Conservation (phyloP, 2,329 filamentous ascomycete species). For the Fusarium pilosicola region DNA sequence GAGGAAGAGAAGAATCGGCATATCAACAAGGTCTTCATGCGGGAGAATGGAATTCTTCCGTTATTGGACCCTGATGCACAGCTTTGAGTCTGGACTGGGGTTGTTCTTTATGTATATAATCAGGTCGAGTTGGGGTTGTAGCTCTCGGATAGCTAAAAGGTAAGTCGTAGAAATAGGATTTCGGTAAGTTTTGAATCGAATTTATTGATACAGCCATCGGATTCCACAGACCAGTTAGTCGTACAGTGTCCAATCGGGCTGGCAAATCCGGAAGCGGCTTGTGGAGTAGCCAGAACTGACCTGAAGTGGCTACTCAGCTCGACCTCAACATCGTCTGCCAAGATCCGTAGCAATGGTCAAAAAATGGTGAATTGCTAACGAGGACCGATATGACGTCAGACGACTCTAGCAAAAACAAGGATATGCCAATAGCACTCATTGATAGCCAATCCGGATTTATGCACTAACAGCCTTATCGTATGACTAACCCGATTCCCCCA, state of each 20-base stretch:
- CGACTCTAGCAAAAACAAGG: background rate
- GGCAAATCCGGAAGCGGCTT: background rate
- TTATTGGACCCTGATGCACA: background rate
- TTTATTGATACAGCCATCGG: fast-evolving
- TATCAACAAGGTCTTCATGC: slow-evolving; percentile 10
- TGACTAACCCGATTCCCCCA: background rate
- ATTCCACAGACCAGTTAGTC: no score
- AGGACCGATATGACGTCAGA: background rate
- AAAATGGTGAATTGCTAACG: no score
- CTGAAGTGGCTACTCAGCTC: background rate
- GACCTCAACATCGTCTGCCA: background rate
- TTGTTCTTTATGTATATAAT: background rate
- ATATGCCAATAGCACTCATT: background rate
- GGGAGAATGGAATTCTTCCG: background rate
- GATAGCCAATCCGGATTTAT: background rate
- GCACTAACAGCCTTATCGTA: background rate
- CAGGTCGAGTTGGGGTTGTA: background rate
- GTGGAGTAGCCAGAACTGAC: background rate
- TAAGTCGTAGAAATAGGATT: background rate
- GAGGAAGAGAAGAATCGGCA: slow-evolving; percentile 7
- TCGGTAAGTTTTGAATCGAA: background rate
- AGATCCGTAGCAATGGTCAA: background rate
- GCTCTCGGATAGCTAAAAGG: background rate
- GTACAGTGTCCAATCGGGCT: background rate
- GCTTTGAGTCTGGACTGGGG: background rate